Base-by-base conservation (phyloP, 1,284 basidiomycete species). In the Amylostereum chailletii region DNA sequence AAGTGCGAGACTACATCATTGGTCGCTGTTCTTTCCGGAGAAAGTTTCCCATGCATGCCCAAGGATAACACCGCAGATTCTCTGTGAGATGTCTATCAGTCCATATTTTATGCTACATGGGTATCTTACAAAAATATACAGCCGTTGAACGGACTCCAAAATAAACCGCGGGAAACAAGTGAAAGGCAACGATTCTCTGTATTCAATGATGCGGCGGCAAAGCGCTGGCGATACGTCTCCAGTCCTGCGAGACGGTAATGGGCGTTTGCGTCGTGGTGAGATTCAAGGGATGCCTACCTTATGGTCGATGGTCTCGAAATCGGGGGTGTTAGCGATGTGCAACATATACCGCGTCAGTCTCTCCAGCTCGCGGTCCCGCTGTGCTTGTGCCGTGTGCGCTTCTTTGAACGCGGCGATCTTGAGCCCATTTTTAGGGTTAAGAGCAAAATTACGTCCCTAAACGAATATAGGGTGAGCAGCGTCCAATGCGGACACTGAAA, bases 381-480 rank as follows among this genome's bases (percentile, higher is more conserved):
- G 67, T 5, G 75, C 71, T 52, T 79, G 75, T 7, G 68, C 62
- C 9, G 81, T 85, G 55, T 86, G 81, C 0, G 86, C 86, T 53
- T 82, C 75, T 62, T 85, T 89, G 71, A 86, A 93, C 0, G 90
- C 78, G 29, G 79, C 77, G 34, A 93, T 91, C 71, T 89, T 91
- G 36, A 94, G 71, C 1, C 90, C 91, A 66, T 90, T 81, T 42
- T 74, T 76, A 0, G 90, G 90, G 61, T 94, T 95, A 53, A 94
- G 71, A 3, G 89, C 91, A 66, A 93, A 93, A 61, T 92, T 92
- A 34, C 89, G 78, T 47, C 84, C 79, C 78, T 86, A 54, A 9
- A 41, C 19, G 19, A 19, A 19, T 19, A 19, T 19, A 5, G 10
- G 31, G 42, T 19, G 19, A 30, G 37, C 42, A 45, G 19, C 5